A percentile compares a stretch with the other conserved stretches of the same genome.
These are phyloP conservation scores for Pholiota molesta DNA, from an alignment of 768 basidiomycete genomes.

Conservation along the genomic window DNA sequence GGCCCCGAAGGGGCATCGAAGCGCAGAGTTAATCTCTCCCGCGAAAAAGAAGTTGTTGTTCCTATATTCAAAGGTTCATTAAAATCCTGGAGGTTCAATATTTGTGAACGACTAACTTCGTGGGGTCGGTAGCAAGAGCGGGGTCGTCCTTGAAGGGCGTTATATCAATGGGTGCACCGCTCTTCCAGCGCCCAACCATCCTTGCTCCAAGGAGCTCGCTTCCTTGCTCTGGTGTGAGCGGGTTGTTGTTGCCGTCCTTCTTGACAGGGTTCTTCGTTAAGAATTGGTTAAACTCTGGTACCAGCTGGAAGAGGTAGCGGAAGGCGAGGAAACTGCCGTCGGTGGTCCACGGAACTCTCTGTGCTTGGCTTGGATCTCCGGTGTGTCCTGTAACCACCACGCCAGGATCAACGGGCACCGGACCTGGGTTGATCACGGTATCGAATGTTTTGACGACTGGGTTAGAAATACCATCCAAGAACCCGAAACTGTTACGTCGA, in stretches of 20 bases:
- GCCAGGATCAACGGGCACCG: constrained; percentile 42
- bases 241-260: constrained; percentile 26
- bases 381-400: constrained; percentile 45
- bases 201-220: constrained; percentile 36
- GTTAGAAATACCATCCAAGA: constrained; percentile 54
- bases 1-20: constrained; percentile 47
- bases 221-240: constrained; percentile 38
- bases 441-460: constrained; percentile 47
- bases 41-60: constrained; percentile 47
- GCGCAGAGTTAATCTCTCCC: constrained; percentile 33
- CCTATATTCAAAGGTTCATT: constrained; percentile 18
- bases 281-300: constrained; percentile 54
- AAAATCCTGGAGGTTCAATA: not conserved
- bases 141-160: constrained; percentile 45
- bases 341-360: constrained; percentile 43
- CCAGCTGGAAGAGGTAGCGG: constrained; percentile 51
- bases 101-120: constrained; percentile 25
- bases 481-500: constrained; percentile 45
- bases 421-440: constrained; percentile 36
- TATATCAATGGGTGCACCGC: constrained; percentile 49
- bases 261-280: constrained; percentile 40
- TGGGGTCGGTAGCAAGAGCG: constrained; percentile 33
- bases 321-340: constrained; percentile 58
- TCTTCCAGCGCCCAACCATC: constrained; percentile 57
- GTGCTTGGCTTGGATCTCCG: constrained; percentile 34